A percentile compares a stretch with the other conserved stretches of the same genome.
These are phyloP conservation scores for Didymella segeticola DNA, from an alignment of 2,329 filamentous ascomycete species.

Conservation along the genomic window DNA sequence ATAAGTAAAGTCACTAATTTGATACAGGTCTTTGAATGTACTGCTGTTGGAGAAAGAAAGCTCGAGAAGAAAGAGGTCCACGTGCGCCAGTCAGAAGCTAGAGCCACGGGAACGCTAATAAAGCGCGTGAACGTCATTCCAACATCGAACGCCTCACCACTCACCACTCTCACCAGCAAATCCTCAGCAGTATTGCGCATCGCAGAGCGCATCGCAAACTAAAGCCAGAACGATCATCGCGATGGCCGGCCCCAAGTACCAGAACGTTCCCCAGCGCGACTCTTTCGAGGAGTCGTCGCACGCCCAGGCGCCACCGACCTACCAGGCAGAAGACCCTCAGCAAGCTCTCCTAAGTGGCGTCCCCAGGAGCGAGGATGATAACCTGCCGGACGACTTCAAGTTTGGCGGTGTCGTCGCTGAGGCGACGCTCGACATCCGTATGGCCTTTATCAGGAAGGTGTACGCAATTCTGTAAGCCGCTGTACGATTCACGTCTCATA, in stretches of 20 bases:
- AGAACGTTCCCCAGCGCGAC: constrained; percentile 82
- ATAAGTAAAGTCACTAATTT: no score
- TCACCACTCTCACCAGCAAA: no score
- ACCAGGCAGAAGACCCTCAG: constrained; percentile 66
- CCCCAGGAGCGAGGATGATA: constrained; percentile 83
- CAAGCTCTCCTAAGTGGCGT: constrained; percentile 67
- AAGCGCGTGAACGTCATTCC: constrained; percentile 9
- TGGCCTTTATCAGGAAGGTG: constrained; percentile 96
- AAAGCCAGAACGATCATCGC: background rate
- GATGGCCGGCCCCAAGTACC: constrained; percentile 85
- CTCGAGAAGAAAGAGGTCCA: constrained; percentile 5
- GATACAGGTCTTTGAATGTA: background rate
- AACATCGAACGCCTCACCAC: constrained; percentile 6
- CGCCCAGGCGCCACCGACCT: constrained; percentile 73
- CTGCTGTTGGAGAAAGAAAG: constrained; percentile 1
- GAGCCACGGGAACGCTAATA: constrained; percentile 11
- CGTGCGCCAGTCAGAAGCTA: constrained; percentile 7
- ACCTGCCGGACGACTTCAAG: constrained; percentile 97
- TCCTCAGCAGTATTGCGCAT: no score
- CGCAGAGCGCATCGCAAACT: constrained; percentile 1
- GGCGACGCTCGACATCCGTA: constrained; percentile 92
- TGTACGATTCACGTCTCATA: background rate
- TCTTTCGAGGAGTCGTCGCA: constrained; percentile 70
- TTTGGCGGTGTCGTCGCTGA: constrained; percentile 94
- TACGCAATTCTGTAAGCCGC: constrained; percentile 82